phyloP scores from a whole-genome alignment of 805 yeast species.

The Dipodascus albidus region DNA sequence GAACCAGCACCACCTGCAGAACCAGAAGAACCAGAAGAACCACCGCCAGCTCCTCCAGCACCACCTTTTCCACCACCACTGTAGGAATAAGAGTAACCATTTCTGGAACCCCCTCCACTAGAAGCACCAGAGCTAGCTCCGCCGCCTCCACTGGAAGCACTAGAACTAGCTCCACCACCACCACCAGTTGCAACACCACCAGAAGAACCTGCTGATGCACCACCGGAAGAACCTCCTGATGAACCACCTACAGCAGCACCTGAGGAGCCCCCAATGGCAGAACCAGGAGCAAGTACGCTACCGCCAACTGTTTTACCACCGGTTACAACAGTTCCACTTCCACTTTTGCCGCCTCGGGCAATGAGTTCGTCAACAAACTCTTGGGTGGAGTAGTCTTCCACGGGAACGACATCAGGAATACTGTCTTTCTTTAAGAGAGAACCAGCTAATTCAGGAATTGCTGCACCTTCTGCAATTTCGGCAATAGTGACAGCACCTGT shows the following conservation, averaged over 20 bases:
- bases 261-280: background rate
- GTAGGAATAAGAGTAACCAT: background rate
- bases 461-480: background rate
- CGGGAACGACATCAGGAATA: background rate
- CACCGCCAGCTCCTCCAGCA: background rate
- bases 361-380: background rate
- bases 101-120: background rate
- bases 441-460: background rate
- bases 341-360: background rate
- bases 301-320: too few species aligned
- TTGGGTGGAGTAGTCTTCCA: background rate
- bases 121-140: background rate
- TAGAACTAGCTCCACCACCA: background rate
- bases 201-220: background rate
- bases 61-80: background rate
- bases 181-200: background rate
- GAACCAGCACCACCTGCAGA: constrained; percentile 1
- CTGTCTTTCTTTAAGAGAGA: background rate
- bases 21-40: background rate
- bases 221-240: background rate
- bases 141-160: background rate
- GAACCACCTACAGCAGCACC: background rate
- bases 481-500: background rate
- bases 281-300: too few species aligned
- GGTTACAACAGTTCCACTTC: too few species aligned